Base-by-base conservation (phyloP, 1,284 basidiomycete genomes). In the Puccinia coronata region DNA sequence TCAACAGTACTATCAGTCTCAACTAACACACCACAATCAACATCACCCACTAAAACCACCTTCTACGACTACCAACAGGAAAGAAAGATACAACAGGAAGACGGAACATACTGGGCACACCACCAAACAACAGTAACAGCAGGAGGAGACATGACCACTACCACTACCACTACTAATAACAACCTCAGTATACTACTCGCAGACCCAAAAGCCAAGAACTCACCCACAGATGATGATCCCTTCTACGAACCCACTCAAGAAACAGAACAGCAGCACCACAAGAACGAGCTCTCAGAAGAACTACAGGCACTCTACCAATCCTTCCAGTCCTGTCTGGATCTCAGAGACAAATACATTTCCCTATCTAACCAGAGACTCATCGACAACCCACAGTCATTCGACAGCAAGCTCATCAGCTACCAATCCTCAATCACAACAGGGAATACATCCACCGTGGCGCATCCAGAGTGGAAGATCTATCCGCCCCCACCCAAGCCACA, bases 331-430 rank as follows among this genome's bases (percentile, higher is more conserved):
- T 96, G 94, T 84, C 90, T 97, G 70, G 90, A 92, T 82, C 88
- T 97, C 28, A 92, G 95, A 31, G 95, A 97, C 88, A 97, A 96
- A 87, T 98, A 97, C 87, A 94, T 96, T 87, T 84, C 88, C 18
- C 89, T 90, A 78, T 96, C 95, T 0, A 89, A 91, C 11, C 95
- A 98, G 86, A 90, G 84, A n/a, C 80, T 86, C 51, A 94, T 95
- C 4, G 96, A 98, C 87, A 93, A 97, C 86, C 95, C 95, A 0
- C 90, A 90, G 83, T 93, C 97, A 86, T 90, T 94, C 85, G 96
- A 97, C 83, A 92, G 91, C 0, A 73, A 73, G 25, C 28, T 59
- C 71, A 84, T 87, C 20, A 94, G n/a, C n/a, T n/a, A 94, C 85
- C 87, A 39, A 57, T 87, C 43, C 16, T 47, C 23, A 91, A 41